These are phyloP conservation scores for Hsuehochloa calcarea DNA, from an alignment of 176 grass and related monocot genomes.

Conservation along the genomic window DNA sequence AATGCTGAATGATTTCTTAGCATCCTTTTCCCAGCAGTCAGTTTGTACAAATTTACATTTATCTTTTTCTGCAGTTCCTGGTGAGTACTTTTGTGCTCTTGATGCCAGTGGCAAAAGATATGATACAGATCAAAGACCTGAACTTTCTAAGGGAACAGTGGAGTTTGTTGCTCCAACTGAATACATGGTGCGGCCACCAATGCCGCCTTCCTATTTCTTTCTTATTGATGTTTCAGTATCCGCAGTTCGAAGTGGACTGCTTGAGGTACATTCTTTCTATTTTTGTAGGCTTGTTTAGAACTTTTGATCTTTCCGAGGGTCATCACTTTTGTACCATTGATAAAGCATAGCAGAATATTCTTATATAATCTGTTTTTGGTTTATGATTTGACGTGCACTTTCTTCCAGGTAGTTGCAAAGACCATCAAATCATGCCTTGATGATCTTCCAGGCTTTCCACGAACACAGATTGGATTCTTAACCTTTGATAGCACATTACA, in stretches of 20 bases:
- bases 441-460: constrained; percentile 74
- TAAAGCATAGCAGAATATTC: not conserved
- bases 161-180: constrained; percentile 98
- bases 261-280: constrained; percentile 60
- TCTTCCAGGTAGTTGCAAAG: constrained; percentile 71
- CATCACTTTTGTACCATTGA: not conserved
- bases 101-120: constrained; percentile 85
- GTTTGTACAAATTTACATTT: constrained; percentile 1
- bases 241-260: constrained; percentile 66
- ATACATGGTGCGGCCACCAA: constrained; percentile 98
- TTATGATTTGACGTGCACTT: not conserved
- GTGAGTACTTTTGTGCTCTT: constrained; percentile 81
- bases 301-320: not conserved
- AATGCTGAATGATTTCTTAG: constrained; percentile 13
- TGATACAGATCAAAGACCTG: constrained; percentile 87
- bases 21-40: constrained; percentile 16
- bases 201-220: constrained; percentile 96
- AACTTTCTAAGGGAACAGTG: constrained; percentile 88
- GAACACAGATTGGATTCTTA: constrained; percentile 94
- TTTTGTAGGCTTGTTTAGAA: not conserved
- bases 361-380: not conserved
- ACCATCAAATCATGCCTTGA: constrained; percentile 94
- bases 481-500: constrained; percentile 92
- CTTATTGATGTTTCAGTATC: constrained; percentile 89
- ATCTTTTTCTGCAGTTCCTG: constrained; percentile 65